Base-by-base conservation (phyloP, 441 rosid species). In the Lepidium campestre region DNA sequence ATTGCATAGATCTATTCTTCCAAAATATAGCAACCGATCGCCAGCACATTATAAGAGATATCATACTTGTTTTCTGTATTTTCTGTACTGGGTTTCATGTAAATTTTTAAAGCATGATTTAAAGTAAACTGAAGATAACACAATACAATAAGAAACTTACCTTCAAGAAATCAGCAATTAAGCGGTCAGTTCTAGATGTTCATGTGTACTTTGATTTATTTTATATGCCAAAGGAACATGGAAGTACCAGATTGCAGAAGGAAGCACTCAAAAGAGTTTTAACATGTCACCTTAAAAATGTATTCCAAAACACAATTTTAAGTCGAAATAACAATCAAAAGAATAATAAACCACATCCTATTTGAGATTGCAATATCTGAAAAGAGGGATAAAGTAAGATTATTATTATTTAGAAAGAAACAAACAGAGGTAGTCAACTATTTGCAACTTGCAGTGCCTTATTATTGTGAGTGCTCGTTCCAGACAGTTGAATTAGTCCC, bases 211-310 rank as follows among this genome's bases (percentile, higher is more conserved):
- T 81, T 93, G 96, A 76, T 82, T 89, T 68, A 98, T 98, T 82
- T 89, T 68, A 98, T 98, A 74, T 93, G 93, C 99, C 99, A 96
- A 20, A 78, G 82, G 77, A 93, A 91, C 78, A 87, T 29, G 36
- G 95, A 84, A 52, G 95, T 86, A 40, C 98, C 98, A 78, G 99
- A 89, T 87, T 96, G 99, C 83, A 96, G 88, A 77, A 96, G 88
- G 74, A 90, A 92, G 68, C 96, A 95, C 72, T 90, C 96, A 3
- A 70, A 62, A 55, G 99, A 87, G 77, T 89, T 90, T 79, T 90
- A 79, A 41, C 94, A 92, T 32, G 98, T 77, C 78, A 83, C 93
- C 99, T 92, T 69, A 74, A 77, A 32, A 57, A 79, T 62, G 54
- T 44, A 62, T 18, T 12, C 12, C 34, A 5, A 32, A 62, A 36